These are phyloP conservation scores for Omphalotus guepiniiformis DNA, from an alignment of 768 basidiomycete species.

Conservation along the genomic window DNA sequence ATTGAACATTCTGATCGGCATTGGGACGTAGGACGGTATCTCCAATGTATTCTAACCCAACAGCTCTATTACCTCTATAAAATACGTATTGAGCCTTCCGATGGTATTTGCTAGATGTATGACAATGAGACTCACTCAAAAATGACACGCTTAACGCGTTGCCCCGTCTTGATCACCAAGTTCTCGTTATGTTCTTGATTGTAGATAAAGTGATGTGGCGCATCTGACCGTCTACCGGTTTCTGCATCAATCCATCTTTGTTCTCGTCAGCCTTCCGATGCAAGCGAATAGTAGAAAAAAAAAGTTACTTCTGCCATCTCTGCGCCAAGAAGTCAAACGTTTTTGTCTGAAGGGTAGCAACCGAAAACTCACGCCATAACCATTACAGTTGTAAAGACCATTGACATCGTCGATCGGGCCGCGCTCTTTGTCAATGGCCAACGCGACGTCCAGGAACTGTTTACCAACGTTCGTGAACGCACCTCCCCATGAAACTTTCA, in stretches of 20 bases:
- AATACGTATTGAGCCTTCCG: not conserved
- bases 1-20: conserved; percentile 5
- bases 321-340: conserved; percentile 16
- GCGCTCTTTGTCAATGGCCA: conserved; percentile 45
- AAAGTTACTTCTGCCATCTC: conserved; percentile 51
- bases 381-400: conserved; percentile 37
- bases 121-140: conserved; percentile 46
- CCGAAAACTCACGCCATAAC: conserved; percentile 42
- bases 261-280: too few species aligned
- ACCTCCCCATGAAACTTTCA: conserved; percentile 43
- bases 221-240: conserved; percentile 54
- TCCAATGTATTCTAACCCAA: conserved; percentile 50
- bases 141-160: conserved; percentile 43
- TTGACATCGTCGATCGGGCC: conserved; percentile 43
- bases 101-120: not conserved
- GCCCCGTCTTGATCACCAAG: conserved; percentile 34
- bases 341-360: not conserved
- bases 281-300: not conserved
- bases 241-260: conserved; percentile 53
- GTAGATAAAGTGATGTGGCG: conserved; percentile 49
- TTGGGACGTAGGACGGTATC: conserved; percentile 14
- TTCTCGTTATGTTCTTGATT: conserved; percentile 40
- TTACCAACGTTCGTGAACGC: conserved; percentile 35
- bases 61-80: conserved; percentile 35
- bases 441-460: conserved; percentile 44